Base-by-base conservation (phyloP, 169 alveolate genomes). In the Eimeria acervulina region DNA sequence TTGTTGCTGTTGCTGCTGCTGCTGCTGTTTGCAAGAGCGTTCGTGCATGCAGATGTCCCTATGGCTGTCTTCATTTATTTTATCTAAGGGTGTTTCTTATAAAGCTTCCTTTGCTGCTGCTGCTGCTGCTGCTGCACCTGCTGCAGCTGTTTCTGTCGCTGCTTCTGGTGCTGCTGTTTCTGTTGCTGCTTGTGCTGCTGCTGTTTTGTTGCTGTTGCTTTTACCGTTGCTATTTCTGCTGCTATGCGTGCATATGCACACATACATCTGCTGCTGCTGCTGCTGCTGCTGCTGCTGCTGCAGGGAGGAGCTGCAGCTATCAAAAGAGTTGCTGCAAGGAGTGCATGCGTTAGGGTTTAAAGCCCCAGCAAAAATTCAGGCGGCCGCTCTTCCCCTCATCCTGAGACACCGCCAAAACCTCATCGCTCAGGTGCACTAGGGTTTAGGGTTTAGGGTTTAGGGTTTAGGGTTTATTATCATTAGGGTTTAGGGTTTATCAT, bases 341-440 rank as follows among this genome's bases (percentile, higher is more conserved):
- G 92, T 95, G 31, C 74, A 85, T 10, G 40, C 61, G 59, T 44
- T 68, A 52, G 94, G 94, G 61, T 95, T 84, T 90, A 85, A 68
- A 28, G 61, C 78, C 63, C 96, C 96, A 7, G 31, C 93, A 2
- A 88, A 88, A n/a, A 95, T 95, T 19, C 97, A 95, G 55, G 97
- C 97, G 8, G 95, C 95, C 28, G 97, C 97, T 15, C 89, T 95
- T 5, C 95, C 95, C 6, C 88, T 95, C 70, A 83, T 95, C 6
- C 40, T 94, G 26, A 10, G 23, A 2, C 92, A 74, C n/a, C 36
- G 66, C 3, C 91, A 94, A 55, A 94, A 94, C 36, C 84, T 94
- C 31, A 88, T 94, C 42, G 95, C 95, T 36, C 95, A 90, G 80
- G 95, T 90, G 4, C 26, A 5, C 12, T 47, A 47, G 55, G 55